Evolutionary conservation across 257 asterid genomes (phyloP).

Genomic region (Nicotiana noctiflora): DNA sequence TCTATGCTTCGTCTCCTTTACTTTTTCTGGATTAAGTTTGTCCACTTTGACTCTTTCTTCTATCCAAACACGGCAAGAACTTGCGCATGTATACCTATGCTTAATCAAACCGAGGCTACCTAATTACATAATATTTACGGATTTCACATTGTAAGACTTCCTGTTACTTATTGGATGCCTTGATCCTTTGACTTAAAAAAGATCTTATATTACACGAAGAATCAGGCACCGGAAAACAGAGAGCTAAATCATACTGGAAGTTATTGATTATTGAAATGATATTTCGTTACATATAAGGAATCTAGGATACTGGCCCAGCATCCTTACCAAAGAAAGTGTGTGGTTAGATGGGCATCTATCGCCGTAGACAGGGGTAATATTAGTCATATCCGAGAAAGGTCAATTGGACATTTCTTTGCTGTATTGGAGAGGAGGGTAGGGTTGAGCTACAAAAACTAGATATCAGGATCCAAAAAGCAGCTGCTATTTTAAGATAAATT

Average conservation of each 20-base stretch:
- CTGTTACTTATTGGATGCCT: not conserved
- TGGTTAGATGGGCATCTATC: not conserved
- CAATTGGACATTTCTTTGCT: not conserved
- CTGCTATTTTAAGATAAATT: not conserved
- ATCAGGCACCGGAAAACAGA: not conserved
- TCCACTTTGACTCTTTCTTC: not conserved
- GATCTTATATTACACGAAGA: not conserved
- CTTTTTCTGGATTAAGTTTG: not conserved
- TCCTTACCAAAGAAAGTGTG: not conserved
- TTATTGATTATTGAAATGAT: too few species aligned
- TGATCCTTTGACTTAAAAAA: not conserved
- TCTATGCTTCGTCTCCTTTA: not conserved
- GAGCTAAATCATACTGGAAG: not conserved
- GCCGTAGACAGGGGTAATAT: not conserved
- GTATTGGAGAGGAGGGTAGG: not conserved
- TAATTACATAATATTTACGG: not conserved
- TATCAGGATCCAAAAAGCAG: not conserved
- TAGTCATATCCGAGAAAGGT: not conserved
- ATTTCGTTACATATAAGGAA: not conserved
- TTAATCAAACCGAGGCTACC: not conserved
- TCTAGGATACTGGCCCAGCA: not conserved
- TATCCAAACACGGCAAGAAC: not conserved
- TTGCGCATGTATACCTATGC: not conserved
- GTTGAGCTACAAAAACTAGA: constrained; percentile 2
- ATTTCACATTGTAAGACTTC: not conserved